Evolutionary conservation across 768 basidiomycete genomes (phyloP).

Genomic region (Sporobolomyces pararoseus): DNA sequence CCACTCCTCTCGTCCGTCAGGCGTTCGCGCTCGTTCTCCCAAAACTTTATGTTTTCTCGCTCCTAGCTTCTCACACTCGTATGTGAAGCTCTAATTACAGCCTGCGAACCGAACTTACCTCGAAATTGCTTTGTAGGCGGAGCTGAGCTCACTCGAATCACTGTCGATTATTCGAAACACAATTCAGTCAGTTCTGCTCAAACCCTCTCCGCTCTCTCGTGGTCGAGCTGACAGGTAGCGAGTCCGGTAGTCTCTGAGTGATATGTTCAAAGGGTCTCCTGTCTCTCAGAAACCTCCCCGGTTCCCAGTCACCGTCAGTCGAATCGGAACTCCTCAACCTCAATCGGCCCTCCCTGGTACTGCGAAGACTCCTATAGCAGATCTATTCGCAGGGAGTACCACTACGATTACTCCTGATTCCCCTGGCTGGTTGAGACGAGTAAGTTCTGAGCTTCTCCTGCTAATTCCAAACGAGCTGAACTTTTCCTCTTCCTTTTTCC

Average conservation of each 20-base stretch:
- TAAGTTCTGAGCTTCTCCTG: not conserved
- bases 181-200: constrained; percentile 1
- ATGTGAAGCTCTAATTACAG: not conserved
- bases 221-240: not conserved
- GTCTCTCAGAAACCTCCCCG: not conserved
- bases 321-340: not conserved
- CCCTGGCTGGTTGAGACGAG: constrained; percentile 15
- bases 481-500: not conserved
- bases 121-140: not conserved
- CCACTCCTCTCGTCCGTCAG: constrained; percentile 17
- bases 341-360: not conserved
- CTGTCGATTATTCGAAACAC: not conserved
- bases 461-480: not conserved
- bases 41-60: constrained; percentile 21
- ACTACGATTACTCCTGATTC: not conserved
- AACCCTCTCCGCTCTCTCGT: not conserved
- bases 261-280: constrained; percentile 29
- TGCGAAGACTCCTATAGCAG: constrained; percentile 16
- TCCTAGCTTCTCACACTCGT: constrained; percentile 20
- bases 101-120: not conserved
- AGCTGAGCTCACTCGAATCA: constrained; percentile 1
- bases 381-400: not conserved
- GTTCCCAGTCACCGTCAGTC: not conserved
- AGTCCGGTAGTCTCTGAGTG: constrained; percentile 19
- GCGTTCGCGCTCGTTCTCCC: constrained; percentile 25